Conservation (phyloP, 768 basidiomycete genomes). For the Suillus cothurnatus region DNA sequence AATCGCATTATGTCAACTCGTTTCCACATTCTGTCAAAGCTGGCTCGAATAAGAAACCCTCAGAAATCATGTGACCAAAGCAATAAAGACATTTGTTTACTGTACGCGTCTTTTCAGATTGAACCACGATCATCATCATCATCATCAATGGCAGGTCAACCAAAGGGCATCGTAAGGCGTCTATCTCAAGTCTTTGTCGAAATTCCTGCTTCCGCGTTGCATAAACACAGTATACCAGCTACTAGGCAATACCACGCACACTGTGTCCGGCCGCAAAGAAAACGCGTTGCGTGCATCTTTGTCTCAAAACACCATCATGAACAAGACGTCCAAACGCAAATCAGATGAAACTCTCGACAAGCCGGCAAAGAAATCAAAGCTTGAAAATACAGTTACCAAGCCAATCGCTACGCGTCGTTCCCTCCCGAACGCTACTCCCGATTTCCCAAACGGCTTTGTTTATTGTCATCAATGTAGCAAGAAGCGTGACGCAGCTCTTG, state of each 20-base stretch:
- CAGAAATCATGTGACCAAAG: background rate
- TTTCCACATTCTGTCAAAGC: background rate
- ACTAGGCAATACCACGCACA: conserved; percentile 26
- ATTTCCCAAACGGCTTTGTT: conserved; percentile 42
- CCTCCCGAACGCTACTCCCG: conserved; percentile 24
- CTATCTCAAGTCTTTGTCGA: conserved; percentile 58
- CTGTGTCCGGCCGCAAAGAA: conserved; percentile 46
- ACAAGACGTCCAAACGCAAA: conserved; percentile 52
- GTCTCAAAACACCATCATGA: conserved; percentile 32
- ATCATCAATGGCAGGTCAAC: conserved; percentile 21
- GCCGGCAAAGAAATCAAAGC: conserved; percentile 24
- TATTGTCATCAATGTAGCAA: conserved; percentile 76
- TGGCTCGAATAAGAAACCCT: background rate
- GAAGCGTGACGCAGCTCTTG: conserved; percentile 52
- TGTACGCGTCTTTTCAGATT: conserved; percentile 25
- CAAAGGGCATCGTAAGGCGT: conserved; percentile 23
- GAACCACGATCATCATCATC: conserved; percentile 25
- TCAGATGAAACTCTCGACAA: conserved; percentile 35
- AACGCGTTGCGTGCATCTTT: conserved; percentile 37
- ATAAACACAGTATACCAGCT: conserved; percentile 18
- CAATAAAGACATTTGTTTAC: conserved; percentile 1
- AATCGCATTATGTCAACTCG: background rate
- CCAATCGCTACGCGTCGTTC: conserved; percentile 17
- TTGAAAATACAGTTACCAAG: conserved; percentile 21
- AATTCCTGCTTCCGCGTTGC: conserved; percentile 53